Percentiles rank a stretch among this genome's conserved stretches.
Conservation (phyloP, 2,329 filamentous ascomycete genomes). For the Fusarium chuoi region DNA sequence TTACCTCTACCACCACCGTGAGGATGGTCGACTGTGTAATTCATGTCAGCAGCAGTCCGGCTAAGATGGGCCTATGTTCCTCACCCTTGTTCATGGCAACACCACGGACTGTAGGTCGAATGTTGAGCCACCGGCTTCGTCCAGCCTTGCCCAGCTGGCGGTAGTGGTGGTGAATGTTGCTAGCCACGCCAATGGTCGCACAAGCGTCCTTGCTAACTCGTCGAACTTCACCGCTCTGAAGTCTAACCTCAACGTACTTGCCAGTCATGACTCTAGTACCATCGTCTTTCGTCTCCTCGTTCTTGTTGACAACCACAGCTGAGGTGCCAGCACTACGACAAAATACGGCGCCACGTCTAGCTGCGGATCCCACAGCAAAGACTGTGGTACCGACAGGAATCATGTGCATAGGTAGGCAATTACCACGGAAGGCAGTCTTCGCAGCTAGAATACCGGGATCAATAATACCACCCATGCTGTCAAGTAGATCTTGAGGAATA, state of each 20-base stretch:
- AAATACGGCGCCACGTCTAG: slow-evolving; percentile 82
- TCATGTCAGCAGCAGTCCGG: slow-evolving; percentile 23
- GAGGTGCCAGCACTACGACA: slow-evolving; percentile 95
- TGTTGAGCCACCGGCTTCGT: slow-evolving; percentile 91
- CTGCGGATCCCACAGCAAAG: slow-evolving; percentile 85
- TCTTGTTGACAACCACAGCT: slow-evolving; percentile 88
- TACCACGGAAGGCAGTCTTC: slow-evolving; percentile 92
- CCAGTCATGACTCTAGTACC: slow-evolving; percentile 72
- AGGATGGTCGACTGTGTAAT: slow-evolving; percentile 82
- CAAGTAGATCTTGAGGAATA: slow-evolving; percentile 86
- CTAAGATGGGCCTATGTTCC: slow-evolving; percentile 40
- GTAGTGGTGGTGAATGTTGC: slow-evolving; percentile 93
- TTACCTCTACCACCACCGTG: slow-evolving; percentile 99
- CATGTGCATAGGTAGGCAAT: slow-evolving; percentile 95
- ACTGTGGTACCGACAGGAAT: slow-evolving; percentile 94
- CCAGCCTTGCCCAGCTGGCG: slow-evolving; percentile 94
- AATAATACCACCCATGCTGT: slow-evolving; percentile 90
- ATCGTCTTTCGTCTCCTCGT: slow-evolving; percentile 74
- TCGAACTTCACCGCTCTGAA: slow-evolving; percentile 93
- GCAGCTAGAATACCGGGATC: slow-evolving; percentile 97
- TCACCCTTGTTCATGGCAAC: slow-evolving; percentile 96
- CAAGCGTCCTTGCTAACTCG: slow-evolving; percentile 92
- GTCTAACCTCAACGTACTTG: slow-evolving; percentile 82
- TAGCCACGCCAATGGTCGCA: slow-evolving; percentile 92
- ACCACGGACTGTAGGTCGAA: slow-evolving; percentile 94